These are phyloP conservation scores for Aspergillus novofumigatus DNA, from an alignment of 2,329 filamentous ascomycete species.

Conservation along the genomic window DNA sequence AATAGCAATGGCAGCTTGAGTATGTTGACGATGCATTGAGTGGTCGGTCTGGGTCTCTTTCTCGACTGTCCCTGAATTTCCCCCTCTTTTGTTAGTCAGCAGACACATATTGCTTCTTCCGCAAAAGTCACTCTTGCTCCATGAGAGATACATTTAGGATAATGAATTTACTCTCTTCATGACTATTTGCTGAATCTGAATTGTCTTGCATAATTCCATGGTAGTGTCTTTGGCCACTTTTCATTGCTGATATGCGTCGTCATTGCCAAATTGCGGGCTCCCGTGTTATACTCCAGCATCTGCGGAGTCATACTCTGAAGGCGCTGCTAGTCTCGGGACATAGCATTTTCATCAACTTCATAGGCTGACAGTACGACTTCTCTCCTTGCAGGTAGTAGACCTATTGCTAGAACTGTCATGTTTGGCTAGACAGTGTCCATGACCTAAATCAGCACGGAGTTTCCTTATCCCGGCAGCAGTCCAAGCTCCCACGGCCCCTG, in stretches of 20 bases:
- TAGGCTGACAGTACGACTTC: not conserved
- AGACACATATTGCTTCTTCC: not conserved
- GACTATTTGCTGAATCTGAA: not conserved
- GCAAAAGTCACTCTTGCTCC: not conserved
- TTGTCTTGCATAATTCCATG: not conserved
- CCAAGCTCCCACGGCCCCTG: not conserved
- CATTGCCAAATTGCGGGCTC: not conserved
- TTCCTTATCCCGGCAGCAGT: slow-evolving; percentile 6
- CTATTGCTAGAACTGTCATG: too few relatives aligned
- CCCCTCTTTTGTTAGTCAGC: not conserved
- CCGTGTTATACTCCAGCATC: not conserved
- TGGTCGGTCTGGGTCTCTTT: not conserved
- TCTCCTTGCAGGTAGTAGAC: not conserved
- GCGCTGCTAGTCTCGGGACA: not conserved
- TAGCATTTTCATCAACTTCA: not conserved
- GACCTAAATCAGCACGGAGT: slow-evolving; percentile 2
- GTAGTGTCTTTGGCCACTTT: not conserved
- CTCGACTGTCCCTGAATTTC: not conserved
- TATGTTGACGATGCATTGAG: not conserved
- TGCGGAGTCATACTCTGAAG: not conserved
- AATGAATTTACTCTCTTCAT: not conserved
- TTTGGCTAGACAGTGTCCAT: slow-evolving; percentile 8
- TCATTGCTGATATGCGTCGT: not conserved
- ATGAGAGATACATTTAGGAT: not conserved
- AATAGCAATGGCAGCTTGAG: not conserved